phyloP scores from a whole-genome alignment of 768 basidiomycete genomes.

The Fistulinella prunicolor region DNA sequence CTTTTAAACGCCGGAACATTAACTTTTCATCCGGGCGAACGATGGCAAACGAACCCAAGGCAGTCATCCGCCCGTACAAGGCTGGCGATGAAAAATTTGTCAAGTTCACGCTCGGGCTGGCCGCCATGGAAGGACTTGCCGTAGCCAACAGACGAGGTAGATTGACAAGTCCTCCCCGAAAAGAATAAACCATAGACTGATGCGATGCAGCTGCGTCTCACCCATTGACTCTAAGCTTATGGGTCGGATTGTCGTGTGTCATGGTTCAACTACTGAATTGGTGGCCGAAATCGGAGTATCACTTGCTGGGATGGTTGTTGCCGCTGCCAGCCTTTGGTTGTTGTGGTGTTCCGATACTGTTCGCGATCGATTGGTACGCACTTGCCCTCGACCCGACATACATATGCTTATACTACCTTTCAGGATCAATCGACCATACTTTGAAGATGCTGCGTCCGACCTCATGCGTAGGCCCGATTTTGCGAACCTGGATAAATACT shows the following conservation, averaged over 20 bases:
- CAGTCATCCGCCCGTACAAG: conserved; percentile 52
- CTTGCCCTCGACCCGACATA: neutral
- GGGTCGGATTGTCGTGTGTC: conserved; percentile 56
- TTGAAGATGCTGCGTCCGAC: conserved; percentile 53
- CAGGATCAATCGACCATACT: conserved; percentile 69
- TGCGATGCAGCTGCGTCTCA: conserved; percentile 46
- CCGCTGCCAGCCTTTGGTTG: conserved; percentile 68
- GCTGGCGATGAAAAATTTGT: conserved; percentile 55
- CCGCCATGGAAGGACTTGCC: conserved; percentile 64
- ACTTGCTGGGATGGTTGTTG: conserved; percentile 49
- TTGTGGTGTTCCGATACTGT: conserved; percentile 61
- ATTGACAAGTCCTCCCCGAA: conserved; percentile 3
- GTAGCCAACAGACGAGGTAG: conserved; percentile 61
- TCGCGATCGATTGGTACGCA: conserved; percentile 63
- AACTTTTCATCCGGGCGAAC: neutral
- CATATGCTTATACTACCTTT: neutral
- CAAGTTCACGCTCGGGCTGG: conserved; percentile 63
- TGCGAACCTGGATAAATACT: conserved; percentile 48
- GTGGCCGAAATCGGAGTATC: conserved; percentile 57
- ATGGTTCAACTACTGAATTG: conserved; percentile 60
- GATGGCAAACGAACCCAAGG: conserved; percentile 44
- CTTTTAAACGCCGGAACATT: no score
- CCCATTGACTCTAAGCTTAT: conserved; percentile 57
- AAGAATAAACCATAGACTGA: neutral
- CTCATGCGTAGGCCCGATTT: conserved; percentile 58